Evolutionary conservation across 192 early-diverging fungal genomes (phyloP), one percentile per base, ranked within the genome.

Genomic region (Gaertneriomyces sp.): DNA sequence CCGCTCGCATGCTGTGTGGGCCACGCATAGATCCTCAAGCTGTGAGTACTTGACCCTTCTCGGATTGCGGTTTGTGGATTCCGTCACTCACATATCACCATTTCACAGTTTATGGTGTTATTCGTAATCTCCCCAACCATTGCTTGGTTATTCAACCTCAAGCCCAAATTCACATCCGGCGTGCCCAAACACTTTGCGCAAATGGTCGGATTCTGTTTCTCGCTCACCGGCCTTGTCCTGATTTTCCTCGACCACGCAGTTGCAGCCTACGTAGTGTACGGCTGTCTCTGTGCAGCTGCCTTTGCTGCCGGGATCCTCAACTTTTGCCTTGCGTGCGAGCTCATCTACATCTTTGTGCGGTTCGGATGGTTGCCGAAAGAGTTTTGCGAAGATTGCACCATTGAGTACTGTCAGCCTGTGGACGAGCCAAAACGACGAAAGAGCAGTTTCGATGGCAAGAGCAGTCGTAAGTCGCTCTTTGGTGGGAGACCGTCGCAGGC

Each of bases 151-250:
- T n/a, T 7, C 40, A 7, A 38, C 20, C 2, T 42, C 8, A 39
- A 33, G 40, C 56, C 56, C n/a, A n/a, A 38, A 1, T 58, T 58
- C 40, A 7, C 40, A n/a, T n/a, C 56, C 6, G 56, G 56, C 56
- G 39, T 42, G 7, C 56, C 56, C 38, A 58, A 58, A 41, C 56
- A 42, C 25, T 58, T 58, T 33, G 56, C 56, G 3, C 56, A 58
- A 42, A 42, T 58, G 7, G 38, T 33, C 56, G 56, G 56, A 7
- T 42, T 58, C 7, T 11, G 6, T 6, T 58, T 58, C n/a, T 58
- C 56, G 8, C 16, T 41, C 40, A 42, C 40, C 12, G 56, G 56
- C 8, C 56, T 58, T 20, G 16, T 42, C 1, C 9, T 58, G 7
- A 58, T 58, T n/a, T 58, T 58, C 56, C 38, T 42, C 19, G n/a